Base-by-base conservation (phyloP, 176 grass and related monocot genomes). In the Oryza officinalis region DNA sequence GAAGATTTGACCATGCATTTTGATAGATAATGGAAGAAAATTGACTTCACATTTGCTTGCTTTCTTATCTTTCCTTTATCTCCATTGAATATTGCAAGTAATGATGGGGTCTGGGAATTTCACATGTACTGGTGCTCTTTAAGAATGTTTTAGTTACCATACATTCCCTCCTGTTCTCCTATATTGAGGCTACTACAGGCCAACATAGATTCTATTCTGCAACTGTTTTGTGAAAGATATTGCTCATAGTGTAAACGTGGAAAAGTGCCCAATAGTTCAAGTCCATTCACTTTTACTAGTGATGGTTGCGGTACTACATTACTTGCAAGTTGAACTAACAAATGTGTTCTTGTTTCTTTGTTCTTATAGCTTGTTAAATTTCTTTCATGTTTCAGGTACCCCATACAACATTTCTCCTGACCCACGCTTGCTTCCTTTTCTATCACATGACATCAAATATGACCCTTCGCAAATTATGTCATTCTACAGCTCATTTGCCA, bases 381-480 rank as follows among this genome's bases (percentile, higher is more conserved):
- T 83, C 27, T 77, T 82, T 91, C 38, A 77, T 76, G 72, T 85
- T 98, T 81, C 89, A 98, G 96, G 93, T 98, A 50, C 96, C 96
- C 13, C 92, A 98, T 77, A 83, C 85, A 12, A 98, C 91, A 17
- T 98, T 98, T 92, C 43, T 98, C 27, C 76, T 98, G 67, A 95
- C 91, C 28, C 96, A 95, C 76, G 82, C 89, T 44, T 98, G 96
- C 84, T 98, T 98, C 80, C 71, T 95, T 72, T 92, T 98, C 77
- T 98, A 98, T 80, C 96, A 98, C 75, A 89, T 93, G 87, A 67
- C 84, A 75, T 95, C 96, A 80, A 98, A 95, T 87, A 95, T 98
- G 85, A 95, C 91, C 28, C 90, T 95, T 33, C 89, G 96, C 44
- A 93, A 91, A 90, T 81, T 98, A 38, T 86, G 82, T 11, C 79